These are phyloP conservation scores for Pseudoneurospora amorphoporcata DNA, from an alignment of 495 filamentous ascomycete genomes.

Conservation along the genomic window DNA sequence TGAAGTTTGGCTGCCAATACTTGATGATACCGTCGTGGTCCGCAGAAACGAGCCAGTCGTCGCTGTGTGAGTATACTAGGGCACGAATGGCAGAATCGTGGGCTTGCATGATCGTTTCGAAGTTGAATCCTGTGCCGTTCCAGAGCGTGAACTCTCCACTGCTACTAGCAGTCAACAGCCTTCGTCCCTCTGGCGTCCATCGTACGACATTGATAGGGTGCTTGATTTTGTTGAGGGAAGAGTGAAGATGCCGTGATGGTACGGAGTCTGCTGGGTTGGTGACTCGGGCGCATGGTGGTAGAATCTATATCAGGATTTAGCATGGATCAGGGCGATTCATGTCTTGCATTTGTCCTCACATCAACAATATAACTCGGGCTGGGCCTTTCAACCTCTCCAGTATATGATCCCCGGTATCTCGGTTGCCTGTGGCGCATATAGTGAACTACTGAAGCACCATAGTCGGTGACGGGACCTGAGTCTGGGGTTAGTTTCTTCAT, in stretches of 20 bases:
- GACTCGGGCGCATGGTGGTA: constrained; percentile 67
- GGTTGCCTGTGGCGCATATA: constrained; percentile 85
- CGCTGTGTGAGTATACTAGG: constrained; percentile 79
- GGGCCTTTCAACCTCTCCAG: constrained; percentile 70
- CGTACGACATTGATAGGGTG: constrained; percentile 94
- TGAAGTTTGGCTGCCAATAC: constrained; percentile 99
- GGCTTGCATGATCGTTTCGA: constrained; percentile 97
- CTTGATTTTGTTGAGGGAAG: constrained; percentile 93
- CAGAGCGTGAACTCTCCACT: constrained; percentile 97
- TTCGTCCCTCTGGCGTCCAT: constrained; percentile 93
- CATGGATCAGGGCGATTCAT: not conserved
- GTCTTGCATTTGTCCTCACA: constrained; percentile 41
- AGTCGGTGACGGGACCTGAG: constrained; percentile 81
- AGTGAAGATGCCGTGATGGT: constrained; percentile 82
- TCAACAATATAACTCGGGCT: constrained; percentile 82
- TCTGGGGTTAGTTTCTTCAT: constrained; percentile 15
- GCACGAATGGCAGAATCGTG: constrained; percentile 90
- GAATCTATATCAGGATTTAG: constrained; percentile 50
- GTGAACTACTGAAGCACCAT: constrained; percentile 82
- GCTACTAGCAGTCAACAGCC: constrained; percentile 83
- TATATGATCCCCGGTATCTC: constrained; percentile 55
- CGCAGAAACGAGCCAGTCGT: constrained; percentile 93
- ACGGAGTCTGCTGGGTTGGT: constrained; percentile 70
- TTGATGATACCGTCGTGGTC: constrained; percentile 93
- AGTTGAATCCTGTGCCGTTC: constrained; percentile 99